Conservation (phyloP, 225 moss, liverwort and hornwort species). For the Antitrichia curtipendula region DNA sequence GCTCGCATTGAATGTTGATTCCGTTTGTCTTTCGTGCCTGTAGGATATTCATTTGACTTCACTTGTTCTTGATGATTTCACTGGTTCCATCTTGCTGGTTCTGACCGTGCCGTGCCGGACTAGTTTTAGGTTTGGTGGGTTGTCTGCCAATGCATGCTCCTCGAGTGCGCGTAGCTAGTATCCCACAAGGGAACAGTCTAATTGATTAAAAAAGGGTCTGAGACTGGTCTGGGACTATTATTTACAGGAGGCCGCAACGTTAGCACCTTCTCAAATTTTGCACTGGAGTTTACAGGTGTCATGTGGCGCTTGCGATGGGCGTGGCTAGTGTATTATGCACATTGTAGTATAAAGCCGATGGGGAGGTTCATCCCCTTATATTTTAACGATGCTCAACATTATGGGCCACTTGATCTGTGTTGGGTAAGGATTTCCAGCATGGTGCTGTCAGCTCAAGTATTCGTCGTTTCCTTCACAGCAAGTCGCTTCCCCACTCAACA, state of each 20-base stretch:
- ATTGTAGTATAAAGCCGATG: not conserved
- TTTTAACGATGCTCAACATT: not conserved
- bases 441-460: not conserved
- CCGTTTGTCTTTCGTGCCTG: not conserved
- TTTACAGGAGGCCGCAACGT: not conserved
- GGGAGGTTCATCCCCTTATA: constrained; percentile 10
- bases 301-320: not conserved
- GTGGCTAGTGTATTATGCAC: not conserved
- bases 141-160: not conserved
- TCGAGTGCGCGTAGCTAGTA: not conserved
- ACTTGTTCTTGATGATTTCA: not conserved
- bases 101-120: not conserved
- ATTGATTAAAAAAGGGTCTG: not conserved
- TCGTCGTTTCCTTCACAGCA: not conserved
- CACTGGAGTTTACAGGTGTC: not conserved
- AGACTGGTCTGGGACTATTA: not conserved
- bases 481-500: not conserved
- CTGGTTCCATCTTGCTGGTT: not conserved
- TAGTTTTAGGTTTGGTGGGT: not conserved
- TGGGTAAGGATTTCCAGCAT: not conserved
- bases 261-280: constrained; percentile 14
- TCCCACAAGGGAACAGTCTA: not conserved
- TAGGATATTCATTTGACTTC: not conserved
- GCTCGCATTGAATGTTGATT: constrained; percentile 74
- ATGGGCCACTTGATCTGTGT: not conserved